Percentiles rank a stretch among this genome's conserved stretches.
These are phyloP conservation scores for Kockovaella imperatae DNA, from an alignment of 768 basidiomycete genomes.

Conservation along the genomic window DNA sequence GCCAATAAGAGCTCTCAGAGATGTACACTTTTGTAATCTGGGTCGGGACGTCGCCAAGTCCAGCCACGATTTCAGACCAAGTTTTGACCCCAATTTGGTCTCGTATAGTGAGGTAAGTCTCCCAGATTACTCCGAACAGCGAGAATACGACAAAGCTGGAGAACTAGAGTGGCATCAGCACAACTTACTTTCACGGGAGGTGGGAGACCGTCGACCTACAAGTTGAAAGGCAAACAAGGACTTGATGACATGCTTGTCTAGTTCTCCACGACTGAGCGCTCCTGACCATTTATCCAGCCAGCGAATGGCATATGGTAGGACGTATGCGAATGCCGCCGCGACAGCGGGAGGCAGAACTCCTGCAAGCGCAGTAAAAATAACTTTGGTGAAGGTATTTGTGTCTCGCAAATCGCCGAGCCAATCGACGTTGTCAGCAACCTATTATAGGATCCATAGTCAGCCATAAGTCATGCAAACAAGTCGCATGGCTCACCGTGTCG, in stretches of 20 bases:
- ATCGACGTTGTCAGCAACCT: conserved; percentile 10
- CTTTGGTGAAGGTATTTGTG: conserved; percentile 14
- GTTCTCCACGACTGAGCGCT: conserved; percentile 23
- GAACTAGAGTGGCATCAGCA: conserved; percentile 8
- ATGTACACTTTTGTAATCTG: conserved; percentile 36
- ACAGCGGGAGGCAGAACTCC: conserved; percentile 25
- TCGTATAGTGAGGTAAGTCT: conserved; percentile 22
- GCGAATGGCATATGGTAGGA: conserved; percentile 30
- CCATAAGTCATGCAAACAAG: too few relatives aligned
- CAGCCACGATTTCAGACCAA: conserved; percentile 13
- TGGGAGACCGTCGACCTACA: conserved; percentile 10
- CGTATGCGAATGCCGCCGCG: conserved; percentile 23
- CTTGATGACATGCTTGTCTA: conserved; percentile 30
- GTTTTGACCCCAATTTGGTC: conserved; percentile 16
- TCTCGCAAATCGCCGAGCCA: conserved; percentile 14
- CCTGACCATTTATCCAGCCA: conserved; percentile 27
- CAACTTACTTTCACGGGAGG: not conserved
- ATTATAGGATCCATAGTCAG: too few relatives aligned
- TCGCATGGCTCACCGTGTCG: conserved; percentile 11
- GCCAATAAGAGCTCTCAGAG: conserved; percentile 33
- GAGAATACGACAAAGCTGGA: conserved; percentile 37
- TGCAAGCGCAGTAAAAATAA: conserved; percentile 19
- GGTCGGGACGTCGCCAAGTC: conserved; percentile 24
- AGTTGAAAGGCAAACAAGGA: conserved; percentile 31
- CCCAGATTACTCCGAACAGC: conserved; percentile 27